These are phyloP conservation scores for Favolaschia claudopus DNA, from an alignment of 768 basidiomycete species.

Conservation along the genomic window DNA sequence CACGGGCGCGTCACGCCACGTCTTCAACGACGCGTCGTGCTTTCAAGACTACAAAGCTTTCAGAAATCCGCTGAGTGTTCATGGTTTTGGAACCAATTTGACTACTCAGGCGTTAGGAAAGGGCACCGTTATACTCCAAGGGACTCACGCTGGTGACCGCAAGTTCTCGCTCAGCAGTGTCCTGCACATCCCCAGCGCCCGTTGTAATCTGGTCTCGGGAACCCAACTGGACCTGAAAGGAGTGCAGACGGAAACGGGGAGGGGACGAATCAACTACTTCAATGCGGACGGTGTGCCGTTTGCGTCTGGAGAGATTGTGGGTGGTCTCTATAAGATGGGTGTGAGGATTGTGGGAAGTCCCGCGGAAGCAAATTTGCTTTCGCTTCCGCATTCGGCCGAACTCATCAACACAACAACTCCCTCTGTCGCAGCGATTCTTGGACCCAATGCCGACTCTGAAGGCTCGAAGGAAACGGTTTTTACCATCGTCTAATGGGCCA, in stretches of 20 bases:
- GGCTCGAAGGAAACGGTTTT: not conserved
- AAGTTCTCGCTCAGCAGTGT: slow-evolving; percentile 3
- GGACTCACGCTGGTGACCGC: not conserved
- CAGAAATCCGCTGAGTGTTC: slow-evolving; percentile 2
- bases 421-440: not conserved
- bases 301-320: not conserved
- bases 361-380: not conserved
- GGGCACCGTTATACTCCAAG: slow-evolving; percentile 6
- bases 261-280: not conserved
- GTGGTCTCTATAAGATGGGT: not conserved
- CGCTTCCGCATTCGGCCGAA: too few species aligned
- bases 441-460: not conserved
- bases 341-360: not conserved
- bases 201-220: slow-evolving; percentile 18
- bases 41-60: slow-evolving; percentile 19
- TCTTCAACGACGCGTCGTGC: not conserved
- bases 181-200: slow-evolving; percentile 9
- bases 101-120: slow-evolving; percentile 17
- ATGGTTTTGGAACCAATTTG: slow-evolving; percentile 12
- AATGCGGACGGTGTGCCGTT: not conserved
- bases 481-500: slow-evolving; percentile 6
- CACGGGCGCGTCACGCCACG: slow-evolving; percentile 25
- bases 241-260: not conserved
- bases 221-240: not conserved
- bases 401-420: not conserved